Percentiles rank a stretch among this genome's conserved stretches.
Evolutionary conservation across 805 yeast genomes (phyloP).

Genomic region (Metschnikowia proteae): DNA sequence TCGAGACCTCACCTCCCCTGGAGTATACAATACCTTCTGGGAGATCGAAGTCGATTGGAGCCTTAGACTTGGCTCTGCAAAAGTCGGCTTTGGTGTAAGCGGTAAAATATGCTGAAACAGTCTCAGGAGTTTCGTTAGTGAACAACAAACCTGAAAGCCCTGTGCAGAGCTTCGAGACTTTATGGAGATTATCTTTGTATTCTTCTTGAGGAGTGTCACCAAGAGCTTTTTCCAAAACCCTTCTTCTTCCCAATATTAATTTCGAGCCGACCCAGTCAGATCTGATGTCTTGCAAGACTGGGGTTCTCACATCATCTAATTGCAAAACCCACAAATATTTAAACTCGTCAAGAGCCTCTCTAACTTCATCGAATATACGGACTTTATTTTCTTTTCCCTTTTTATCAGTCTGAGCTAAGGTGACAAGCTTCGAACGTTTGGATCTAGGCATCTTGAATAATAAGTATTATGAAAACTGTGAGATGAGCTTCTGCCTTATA

Average conservation of each 20-base stretch:
- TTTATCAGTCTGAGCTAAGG: constrained; percentile 93
- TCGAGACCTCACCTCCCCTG: constrained; percentile 88
- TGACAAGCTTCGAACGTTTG: constrained; percentile 91
- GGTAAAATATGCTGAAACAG: constrained; percentile 84
- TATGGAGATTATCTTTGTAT: constrained; percentile 77
- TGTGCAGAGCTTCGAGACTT: constrained; percentile 55
- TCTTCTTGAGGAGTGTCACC: constrained; percentile 88
- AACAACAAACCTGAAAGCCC: constrained; percentile 88
- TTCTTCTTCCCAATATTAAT: constrained; percentile 84
- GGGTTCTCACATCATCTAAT: constrained; percentile 91
- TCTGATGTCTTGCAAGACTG: constrained; percentile 90
- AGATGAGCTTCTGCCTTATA: constrained; percentile 9
- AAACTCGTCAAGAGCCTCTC: constrained; percentile 72
- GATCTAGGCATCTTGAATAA: constrained; percentile 80
- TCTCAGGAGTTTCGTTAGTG: constrained; percentile 83
- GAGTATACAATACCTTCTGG: constrained; percentile 93
- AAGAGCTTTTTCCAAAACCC: constrained; percentile 87
- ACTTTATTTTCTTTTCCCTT: constrained; percentile 92
- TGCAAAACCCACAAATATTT: constrained; percentile 81
- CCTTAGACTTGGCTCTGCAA: constrained; percentile 81
- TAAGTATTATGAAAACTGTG: constrained; percentile 6
- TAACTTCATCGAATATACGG: constrained; percentile 84
- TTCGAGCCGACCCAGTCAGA: constrained; percentile 90
- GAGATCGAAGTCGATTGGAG: constrained; percentile 79
- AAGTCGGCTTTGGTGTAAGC: constrained; percentile 77